Conservation (phyloP, 2,329 filamentous ascomycete species). For the Talaromyces sp. region DNA sequence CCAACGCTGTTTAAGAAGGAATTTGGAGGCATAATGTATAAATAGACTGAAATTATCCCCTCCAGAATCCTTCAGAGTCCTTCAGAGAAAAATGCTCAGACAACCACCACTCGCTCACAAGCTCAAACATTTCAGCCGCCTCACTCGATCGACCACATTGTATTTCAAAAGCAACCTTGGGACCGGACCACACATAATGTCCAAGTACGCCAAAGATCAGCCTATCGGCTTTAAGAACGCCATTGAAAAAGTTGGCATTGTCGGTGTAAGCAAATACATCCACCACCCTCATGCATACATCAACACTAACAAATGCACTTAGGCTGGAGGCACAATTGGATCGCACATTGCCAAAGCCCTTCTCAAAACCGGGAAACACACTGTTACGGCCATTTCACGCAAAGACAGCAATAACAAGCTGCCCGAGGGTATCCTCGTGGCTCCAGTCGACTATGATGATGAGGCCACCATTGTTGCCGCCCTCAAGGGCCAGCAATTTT, state of each 20-base stretch:
- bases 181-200: too few relatives aligned
- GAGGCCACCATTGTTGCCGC: constrained; percentile 49
- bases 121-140: neutral
- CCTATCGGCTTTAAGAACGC: constrained; percentile 26
- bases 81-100: neutral
- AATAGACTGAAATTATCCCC: neutral
- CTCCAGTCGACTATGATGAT: constrained; percentile 51
- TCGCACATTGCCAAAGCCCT: constrained; percentile 34
- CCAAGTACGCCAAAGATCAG: constrained; percentile 14
- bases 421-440: constrained; percentile 47
- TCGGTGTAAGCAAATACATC: constrained; percentile 31
- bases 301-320: neutral
- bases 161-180: neutral
- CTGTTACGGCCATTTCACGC: constrained; percentile 54
- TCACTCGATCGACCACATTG: neutral
- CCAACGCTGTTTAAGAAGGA: neutral
- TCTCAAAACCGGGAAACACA: constrained; percentile 51
- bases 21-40: neutral
- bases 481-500: constrained; percentile 55
- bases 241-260: constrained; percentile 41
- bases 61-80: too few relatives aligned
- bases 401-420: constrained; percentile 42
- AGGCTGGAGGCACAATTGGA: constrained; percentile 40
- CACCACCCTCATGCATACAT: neutral
- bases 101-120: neutral